Evolutionary conservation across 257 asterid species (phyloP).

Genomic region (Orobanche coerulescens): DNA sequence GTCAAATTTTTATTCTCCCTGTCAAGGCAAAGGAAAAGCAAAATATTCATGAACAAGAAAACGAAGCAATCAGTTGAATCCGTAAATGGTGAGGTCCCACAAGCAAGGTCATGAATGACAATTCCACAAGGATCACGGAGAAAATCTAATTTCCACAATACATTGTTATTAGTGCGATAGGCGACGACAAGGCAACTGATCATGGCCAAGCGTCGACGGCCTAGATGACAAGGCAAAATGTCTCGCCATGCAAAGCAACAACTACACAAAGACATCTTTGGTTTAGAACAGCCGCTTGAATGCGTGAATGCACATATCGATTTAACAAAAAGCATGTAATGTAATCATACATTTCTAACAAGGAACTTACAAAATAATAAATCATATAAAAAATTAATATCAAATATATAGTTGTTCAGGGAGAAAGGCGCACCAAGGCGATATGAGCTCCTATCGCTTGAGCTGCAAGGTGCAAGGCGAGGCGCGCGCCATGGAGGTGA

Average conservation of each 20-base stretch:
- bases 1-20: slow-evolving; percentile 95
- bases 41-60: slow-evolving; percentile 10
- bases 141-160: background rate
- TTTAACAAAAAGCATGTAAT: background rate
- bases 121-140: no score
- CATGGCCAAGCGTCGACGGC: background rate
- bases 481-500: no score
- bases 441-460: no score
- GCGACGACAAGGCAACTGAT: background rate
- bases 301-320: no score
- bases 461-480: no score
- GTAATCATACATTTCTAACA: background rate
- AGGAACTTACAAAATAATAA: background rate
- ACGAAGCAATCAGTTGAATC: slow-evolving; percentile 6
- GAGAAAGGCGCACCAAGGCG: no score
- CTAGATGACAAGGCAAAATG: background rate
- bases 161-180: background rate
- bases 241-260: background rate
- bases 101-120: slow-evolving; percentile 1
- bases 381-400: background rate
- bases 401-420: no score
- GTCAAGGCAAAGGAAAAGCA: slow-evolving; percentile 22
- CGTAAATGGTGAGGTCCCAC: background rate
- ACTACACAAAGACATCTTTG: background rate
- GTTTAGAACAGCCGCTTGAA: no score